Conservation (phyloP, 441 rosid species). For the Manihot esculenta region DNA sequence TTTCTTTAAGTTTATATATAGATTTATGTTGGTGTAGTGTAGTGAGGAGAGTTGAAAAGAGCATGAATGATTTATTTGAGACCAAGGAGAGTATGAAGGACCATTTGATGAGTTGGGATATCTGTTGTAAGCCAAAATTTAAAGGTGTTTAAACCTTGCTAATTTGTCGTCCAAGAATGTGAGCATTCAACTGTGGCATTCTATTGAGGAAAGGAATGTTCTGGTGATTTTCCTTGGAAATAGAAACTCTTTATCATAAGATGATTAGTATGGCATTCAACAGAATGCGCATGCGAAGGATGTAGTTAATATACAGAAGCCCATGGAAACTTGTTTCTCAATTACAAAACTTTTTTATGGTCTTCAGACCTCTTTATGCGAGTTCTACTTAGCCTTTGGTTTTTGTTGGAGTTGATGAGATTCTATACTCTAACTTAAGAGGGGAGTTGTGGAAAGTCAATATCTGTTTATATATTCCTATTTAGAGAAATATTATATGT, state of each 20-base stretch:
- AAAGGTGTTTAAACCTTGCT: neutral
- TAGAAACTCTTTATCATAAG: neutral
- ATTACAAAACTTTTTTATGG: neutral
- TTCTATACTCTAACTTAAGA: no score
- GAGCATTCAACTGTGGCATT: no score
- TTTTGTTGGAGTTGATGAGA: neutral
- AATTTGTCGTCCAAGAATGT: neutral
- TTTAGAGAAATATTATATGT: no score
- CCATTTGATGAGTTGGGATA: neutral
- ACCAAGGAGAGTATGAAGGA: neutral
- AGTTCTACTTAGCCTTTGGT: neutral
- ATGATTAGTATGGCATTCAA: neutral
- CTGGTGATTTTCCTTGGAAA: neutral
- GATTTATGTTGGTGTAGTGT: neutral
- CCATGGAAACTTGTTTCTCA: neutral
- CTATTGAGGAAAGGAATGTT: neutral
- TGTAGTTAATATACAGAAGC: neutral
- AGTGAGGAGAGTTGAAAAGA: neutral
- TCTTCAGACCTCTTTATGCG: neutral
- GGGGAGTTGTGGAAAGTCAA: no score
- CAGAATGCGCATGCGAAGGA: neutral
- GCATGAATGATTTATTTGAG: neutral
- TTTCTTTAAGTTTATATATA: neutral
- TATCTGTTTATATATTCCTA: no score
- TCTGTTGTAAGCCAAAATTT: neutral